These are phyloP conservation scores for Mortierella alpina DNA, from an alignment of 192 early-diverging fungal genomes.

Conservation along the genomic window DNA sequence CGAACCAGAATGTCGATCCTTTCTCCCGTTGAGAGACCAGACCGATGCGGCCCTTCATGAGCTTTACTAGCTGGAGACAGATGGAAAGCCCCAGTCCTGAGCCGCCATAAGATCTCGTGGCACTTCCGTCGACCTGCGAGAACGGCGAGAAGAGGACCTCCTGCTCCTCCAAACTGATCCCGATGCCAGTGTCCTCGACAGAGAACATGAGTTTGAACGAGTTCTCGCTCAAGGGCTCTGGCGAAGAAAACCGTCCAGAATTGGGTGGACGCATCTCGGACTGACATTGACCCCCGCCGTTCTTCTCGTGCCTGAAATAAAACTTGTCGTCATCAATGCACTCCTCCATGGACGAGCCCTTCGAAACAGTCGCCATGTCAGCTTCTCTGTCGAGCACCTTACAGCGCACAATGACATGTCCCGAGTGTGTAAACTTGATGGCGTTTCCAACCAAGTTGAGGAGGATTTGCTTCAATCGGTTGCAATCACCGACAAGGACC, in stretches of 20 bases:
- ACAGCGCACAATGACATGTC: conserved; percentile 65
- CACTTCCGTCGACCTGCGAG: conserved; percentile 74
- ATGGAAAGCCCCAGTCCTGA: conserved; percentile 76
- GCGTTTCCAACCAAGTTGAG: conserved; percentile 72
- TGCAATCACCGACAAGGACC: conserved; percentile 63
- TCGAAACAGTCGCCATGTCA: conserved; percentile 8
- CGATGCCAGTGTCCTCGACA: conserved; percentile 66
- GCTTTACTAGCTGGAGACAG: conserved; percentile 64
- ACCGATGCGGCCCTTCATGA: conserved; percentile 69
- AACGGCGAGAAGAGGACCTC: conserved; percentile 66
- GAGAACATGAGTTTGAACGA: conserved; percentile 55
- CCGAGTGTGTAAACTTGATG: conserved; percentile 75
- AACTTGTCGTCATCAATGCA: conserved; percentile 36
- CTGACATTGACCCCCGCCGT: conserved; percentile 28
- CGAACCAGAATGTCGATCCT: conserved; percentile 66
- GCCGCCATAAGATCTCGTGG: conserved; percentile 73
- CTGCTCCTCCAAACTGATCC: conserved; percentile 51
- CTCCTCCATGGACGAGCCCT: conserved; percentile 13
- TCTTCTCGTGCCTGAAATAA: conserved; percentile 47
- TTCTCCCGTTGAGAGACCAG: conserved; percentile 50
- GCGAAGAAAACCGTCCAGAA: conserved; percentile 47
- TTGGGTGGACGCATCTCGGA: conserved; percentile 46
- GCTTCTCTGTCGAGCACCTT: conserved; percentile 50
- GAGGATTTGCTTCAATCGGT: conserved; percentile 69
- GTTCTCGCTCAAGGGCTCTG: conserved; percentile 46